Evolutionary conservation across 352 stramenopile species (phyloP).

Genomic region (Phytophthora meadii): DNA sequence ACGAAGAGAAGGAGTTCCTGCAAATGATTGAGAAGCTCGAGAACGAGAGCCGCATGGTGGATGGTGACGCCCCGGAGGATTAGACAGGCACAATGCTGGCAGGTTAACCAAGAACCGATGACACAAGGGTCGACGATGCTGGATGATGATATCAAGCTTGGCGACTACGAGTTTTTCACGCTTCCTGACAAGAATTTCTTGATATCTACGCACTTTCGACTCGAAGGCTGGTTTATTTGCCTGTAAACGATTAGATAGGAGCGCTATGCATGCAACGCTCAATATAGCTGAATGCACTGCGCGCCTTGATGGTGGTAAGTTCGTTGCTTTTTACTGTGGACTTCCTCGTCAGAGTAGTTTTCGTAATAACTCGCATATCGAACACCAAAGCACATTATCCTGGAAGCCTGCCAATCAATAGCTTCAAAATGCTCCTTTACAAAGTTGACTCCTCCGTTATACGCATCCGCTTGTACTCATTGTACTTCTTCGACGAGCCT

Average conservation of each 20-base stretch:
- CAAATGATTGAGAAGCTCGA: slow-evolving; percentile 99
- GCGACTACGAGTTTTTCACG: slow-evolving; percentile 13
- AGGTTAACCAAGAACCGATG: slow-evolving; percentile 13
- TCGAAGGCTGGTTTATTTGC: slow-evolving; percentile 13
- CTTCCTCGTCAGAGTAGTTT: background rate
- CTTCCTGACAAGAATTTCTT: slow-evolving; percentile 11
- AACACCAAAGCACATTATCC: slow-evolving; percentile 5
- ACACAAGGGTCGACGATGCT: slow-evolving; percentile 4
- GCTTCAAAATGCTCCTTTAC: slow-evolving; percentile 25
- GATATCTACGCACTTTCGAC: slow-evolving; percentile 15
- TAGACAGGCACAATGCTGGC: slow-evolving; percentile 36
- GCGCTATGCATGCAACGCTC: slow-evolving; percentile 26
- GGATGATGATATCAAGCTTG: slow-evolving; percentile 14
- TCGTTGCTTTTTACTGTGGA: slow-evolving; percentile 20
- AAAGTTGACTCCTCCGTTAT: slow-evolving; percentile 54
- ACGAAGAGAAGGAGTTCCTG: slow-evolving; percentile 99
- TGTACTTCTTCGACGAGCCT: slow-evolving; percentile 84
- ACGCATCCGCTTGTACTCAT: slow-evolving; percentile 77
- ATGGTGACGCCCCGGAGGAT: slow-evolving; percentile 98
- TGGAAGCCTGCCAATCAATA: slow-evolving; percentile 1
- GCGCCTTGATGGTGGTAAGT: slow-evolving; percentile 30
- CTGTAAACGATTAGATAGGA: slow-evolving; percentile 28
- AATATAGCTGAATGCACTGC: slow-evolving; percentile 39
- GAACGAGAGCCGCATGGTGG: slow-evolving; percentile 98
- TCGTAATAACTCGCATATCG: background rate